phyloP scores from a whole-genome alignment of 805 yeast genomes.

The Debaryomyces hansenii region DNA sequence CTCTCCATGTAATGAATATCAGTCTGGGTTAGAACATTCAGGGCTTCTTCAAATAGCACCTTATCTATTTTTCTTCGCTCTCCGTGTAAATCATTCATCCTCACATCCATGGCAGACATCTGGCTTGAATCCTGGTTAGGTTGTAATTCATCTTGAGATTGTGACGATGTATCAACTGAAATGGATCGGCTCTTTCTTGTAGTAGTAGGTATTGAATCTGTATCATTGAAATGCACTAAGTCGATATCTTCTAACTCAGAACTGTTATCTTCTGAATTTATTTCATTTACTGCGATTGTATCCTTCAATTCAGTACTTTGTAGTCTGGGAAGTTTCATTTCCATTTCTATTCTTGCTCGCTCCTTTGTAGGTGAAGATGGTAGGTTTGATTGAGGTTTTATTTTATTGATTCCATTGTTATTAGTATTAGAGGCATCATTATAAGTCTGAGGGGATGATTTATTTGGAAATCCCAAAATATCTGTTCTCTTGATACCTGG shows the following conservation, averaged over 20 bases:
- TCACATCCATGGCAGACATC: neutral
- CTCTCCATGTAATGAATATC: conserved; percentile 22
- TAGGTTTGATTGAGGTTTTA: neutral
- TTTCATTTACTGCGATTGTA: conserved; percentile 9
- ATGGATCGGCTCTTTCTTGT: conserved; percentile 2
- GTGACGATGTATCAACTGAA: neutral
- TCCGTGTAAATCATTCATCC: neutral
- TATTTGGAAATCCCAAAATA: neutral
- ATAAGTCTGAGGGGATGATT: neutral
- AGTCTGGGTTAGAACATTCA: conserved; percentile 8
- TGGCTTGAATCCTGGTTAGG: neutral
- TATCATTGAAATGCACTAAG: conserved; percentile 7
- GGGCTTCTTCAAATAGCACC: conserved; percentile 10
- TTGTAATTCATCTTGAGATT: neutral
- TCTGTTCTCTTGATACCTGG: conserved; percentile 15
- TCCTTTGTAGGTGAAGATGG: conserved; percentile 3
- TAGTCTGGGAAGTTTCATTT: neutral
- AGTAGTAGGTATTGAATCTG: conserved; percentile 4
- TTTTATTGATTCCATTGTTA: neutral
- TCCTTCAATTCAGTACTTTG: conserved; percentile 19
- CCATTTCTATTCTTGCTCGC: neutral
- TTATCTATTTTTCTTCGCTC: neutral
- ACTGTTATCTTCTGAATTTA: neutral
- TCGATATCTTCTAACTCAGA: conserved; percentile 24
- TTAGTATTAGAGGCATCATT: neutral